Base-by-base conservation (phyloP, 208 protist species). In the Crithidia expoeki region DNA sequence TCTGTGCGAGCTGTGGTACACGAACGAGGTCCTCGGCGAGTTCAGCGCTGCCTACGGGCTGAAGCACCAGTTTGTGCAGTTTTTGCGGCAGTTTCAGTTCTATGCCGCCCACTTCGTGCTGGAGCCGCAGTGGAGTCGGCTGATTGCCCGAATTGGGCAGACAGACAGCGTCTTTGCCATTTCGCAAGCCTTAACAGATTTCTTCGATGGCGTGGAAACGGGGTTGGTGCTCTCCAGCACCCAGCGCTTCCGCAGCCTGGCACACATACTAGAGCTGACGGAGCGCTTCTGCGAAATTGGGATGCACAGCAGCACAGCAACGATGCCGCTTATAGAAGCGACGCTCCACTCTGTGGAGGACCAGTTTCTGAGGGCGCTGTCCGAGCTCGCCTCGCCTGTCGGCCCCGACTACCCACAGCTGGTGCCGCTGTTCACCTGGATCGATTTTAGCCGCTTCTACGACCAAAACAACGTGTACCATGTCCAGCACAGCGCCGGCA, bases 81-180 rank as follows among this genome's bases (percentile, higher is more conserved):
- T 96, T 67, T 69, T 96, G 19, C 84, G 87, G 6, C 91, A 96
- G 70, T 96, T 92, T 70, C 88, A 93, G 67, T 96, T 96, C 59
- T 94, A 92, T 62, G 88, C 91, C 2, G 81, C 86, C n/a, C 91
- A 94, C 49, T 92, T 94, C 79, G 88, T 96, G 63, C 68, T 96
- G 30, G 86, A 94, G 75, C 91, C 91, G 59, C 74, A 87, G 58
- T 96, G 91, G 91, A 78, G 79, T 47, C 79, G 82, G 17, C 80
- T 96, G 40, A 75, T 94, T 53, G n/a, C 38, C 11, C 80, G 80
- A 14, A 80, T 96, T 34, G 80, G 81, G 17, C 82, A 88, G 70
- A 57, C 88, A 1, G 85, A 93, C 28, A 88, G 79, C 59, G 78
- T 96, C 7, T 93, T 94, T 59, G 63, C 81, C 30, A 84, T 96